Percentiles rank a stretch among this genome's conserved stretches.
These are phyloP conservation scores for sweet orange (Citrus sinensis) DNA, from an alignment of 345 rosid genomes.

Conservation along the genomic window DNA sequence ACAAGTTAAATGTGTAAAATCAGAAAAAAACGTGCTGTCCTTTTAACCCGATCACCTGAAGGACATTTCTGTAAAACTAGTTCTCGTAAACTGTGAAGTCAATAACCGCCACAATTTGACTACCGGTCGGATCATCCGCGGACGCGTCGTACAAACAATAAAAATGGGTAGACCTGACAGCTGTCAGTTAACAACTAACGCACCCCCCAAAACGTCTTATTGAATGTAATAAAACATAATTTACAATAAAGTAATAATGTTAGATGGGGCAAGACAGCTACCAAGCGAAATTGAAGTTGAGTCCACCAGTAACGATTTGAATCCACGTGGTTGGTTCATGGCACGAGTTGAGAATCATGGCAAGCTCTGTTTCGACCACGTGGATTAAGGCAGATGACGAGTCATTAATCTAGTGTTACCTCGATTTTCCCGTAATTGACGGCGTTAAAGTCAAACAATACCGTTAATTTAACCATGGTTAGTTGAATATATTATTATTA, in stretches of 20 bases:
- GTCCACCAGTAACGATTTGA: not conserved
- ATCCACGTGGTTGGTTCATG: constrained; percentile 19
- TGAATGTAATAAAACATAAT: too few relatives aligned
- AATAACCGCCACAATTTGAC: not conserved
- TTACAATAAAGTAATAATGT: not conserved
- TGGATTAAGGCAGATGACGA: not conserved
- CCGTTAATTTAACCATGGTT: constrained; percentile 13
- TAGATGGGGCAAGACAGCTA: not conserved
- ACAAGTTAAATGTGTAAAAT: too few relatives aligned
- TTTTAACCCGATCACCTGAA: too few relatives aligned
- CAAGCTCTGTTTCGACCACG: constrained; percentile 11
- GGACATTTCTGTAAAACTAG: not conserved
- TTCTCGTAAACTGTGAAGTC: not conserved
- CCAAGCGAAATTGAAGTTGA: not conserved
- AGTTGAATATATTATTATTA: not conserved
- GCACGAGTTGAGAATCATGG: not conserved
- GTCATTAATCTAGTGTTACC: not conserved
- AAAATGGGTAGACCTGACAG: not conserved
- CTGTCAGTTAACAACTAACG: too few relatives aligned
- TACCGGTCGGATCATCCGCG: not conserved
- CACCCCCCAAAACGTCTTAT: too few relatives aligned
- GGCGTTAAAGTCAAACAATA: not conserved
- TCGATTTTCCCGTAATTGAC: not conserved
- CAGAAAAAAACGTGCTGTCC: too few relatives aligned
- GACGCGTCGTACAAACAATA: not conserved